Percentiles rank a stretch among this genome's conserved stretches.
Conservation (phyloP, 106 monocot genomes). For the Hemerocallis citrina region DNA sequence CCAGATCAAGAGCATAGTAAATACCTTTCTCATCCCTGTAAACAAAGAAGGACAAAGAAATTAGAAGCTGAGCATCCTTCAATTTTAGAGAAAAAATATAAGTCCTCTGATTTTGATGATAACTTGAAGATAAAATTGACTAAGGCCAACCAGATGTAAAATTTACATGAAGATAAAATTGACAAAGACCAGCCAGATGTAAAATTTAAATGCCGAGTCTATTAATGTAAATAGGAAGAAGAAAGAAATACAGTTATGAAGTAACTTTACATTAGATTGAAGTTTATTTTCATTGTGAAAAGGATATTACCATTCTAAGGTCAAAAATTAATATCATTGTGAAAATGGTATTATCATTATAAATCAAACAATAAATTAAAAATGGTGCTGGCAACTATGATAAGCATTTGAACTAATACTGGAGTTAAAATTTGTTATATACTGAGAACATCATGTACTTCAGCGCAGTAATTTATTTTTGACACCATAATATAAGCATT, state of each 20-base stretch:
- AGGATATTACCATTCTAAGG: not conserved
- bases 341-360: not conserved
- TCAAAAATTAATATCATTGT: not conserved
- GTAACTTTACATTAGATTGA: not conserved
- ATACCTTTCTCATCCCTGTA: conserved; percentile 67
- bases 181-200: not conserved
- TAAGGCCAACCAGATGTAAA: not conserved
- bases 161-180: too few species aligned
- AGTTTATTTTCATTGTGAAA: not conserved
- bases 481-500: not conserved
- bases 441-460: not conserved
- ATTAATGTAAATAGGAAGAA: not conserved
- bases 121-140: not conserved
- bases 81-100: not conserved
- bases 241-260: not conserved
- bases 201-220: not conserved
- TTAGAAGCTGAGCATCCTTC: not conserved
- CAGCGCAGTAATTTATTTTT: not conserved
- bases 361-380: not conserved
- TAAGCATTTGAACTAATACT: not conserved
- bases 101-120: too few species aligned
- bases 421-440: not conserved
- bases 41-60: not conserved
- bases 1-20: conserved; percentile 67
- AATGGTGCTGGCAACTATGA: not conserved